Conservation (phyloP, 805 yeast genomes). For the Spathaspora girioi region DNA sequence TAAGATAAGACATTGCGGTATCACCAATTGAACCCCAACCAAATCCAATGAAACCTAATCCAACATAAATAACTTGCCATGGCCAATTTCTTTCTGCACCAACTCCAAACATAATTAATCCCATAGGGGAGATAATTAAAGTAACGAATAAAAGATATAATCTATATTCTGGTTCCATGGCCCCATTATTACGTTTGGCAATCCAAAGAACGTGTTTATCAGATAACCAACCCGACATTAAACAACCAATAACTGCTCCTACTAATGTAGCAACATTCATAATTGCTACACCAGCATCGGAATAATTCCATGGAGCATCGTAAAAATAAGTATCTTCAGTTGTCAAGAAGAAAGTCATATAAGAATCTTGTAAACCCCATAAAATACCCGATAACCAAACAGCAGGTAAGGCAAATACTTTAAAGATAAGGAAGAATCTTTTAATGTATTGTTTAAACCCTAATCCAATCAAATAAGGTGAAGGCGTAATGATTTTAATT, state of each 20-base stretch:
- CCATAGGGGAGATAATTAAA: constrained; percentile 56
- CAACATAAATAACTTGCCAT: constrained; percentile 55
- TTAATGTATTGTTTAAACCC: constrained; percentile 65
- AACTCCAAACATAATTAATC: constrained; percentile 61
- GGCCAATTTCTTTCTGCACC: constrained; percentile 56
- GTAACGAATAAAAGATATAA: constrained; percentile 55
- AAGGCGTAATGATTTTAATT: constrained; percentile 49
- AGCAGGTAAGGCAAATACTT: constrained; percentile 63
- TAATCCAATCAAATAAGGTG: constrained; percentile 56
- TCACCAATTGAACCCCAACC: constrained; percentile 74
- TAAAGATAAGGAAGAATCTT: constrained; percentile 46
- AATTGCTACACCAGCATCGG: constrained; percentile 63
- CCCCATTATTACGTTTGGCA: constrained; percentile 58
- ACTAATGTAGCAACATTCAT: constrained; percentile 71
- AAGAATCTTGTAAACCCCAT: constrained; percentile 81
- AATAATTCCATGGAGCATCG: constrained; percentile 63
- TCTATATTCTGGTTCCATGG: constrained; percentile 64
- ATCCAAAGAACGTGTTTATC: constrained; percentile 57
- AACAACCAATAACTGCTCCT: constrained; percentile 65
- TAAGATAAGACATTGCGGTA: constrained; percentile 61
- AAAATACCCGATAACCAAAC: constrained; percentile 63
- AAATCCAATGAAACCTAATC: constrained; percentile 62
- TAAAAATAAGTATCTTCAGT: constrained; percentile 67
- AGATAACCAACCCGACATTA: constrained; percentile 58
- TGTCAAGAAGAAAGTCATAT: constrained; percentile 69